Evolutionary conservation across 345 rosid species (phyloP), one percentile per base, ranked within the genome.

Genomic region (Orychophragmus violaceus): DNA sequence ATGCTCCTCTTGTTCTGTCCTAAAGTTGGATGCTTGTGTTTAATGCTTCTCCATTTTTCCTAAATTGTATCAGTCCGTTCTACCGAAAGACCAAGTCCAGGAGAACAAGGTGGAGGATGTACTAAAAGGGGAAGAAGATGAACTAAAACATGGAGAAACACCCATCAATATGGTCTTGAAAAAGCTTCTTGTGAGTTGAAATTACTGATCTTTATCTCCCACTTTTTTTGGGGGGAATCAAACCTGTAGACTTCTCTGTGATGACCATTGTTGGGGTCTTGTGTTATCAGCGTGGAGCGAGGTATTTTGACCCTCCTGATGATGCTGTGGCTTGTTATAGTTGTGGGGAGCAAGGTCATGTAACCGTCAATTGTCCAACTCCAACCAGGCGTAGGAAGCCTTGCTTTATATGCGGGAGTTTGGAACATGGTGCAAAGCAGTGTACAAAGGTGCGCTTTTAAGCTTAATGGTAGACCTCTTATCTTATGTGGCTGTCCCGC

Each of bases 121-220:
- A 30, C 44, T 37, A 19, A 46, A 25, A 62, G 71, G 62, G 46
- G 84, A 76, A 68, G 75, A 74, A 21, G 81, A 41, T 42, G 82
- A 68, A 42, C 68, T 54, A n/a, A n/a, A n/a, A n/a, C n/a, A n/a
- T 37, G n/a, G 69, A 32, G 14, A 69, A 42, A 59, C 59, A 29
- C 28, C 84, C 0, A 85, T 79, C 66, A 87, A 94, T 79, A 37
- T 61, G 55, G 83, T 85, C 69, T 80, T 94, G 56, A 84, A 80
- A 42, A 94, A 90, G 90, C 99, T 94, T 87, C 99, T 94, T 62
- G 99, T 90, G 90, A 94, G 99, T 90, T 71, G 50, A 23, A 39
- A 61, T 32, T 19, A 51, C 2, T n/a, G n/a, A n/a, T n/a, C n/a
- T n/a, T n/a, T n/a, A 23, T 55, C 28, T 62, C 21, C 11, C 25